Evolutionary conservation across 73 alveolate genomes (phyloP).

Genomic region (Paramecium sonneborni): DNA sequence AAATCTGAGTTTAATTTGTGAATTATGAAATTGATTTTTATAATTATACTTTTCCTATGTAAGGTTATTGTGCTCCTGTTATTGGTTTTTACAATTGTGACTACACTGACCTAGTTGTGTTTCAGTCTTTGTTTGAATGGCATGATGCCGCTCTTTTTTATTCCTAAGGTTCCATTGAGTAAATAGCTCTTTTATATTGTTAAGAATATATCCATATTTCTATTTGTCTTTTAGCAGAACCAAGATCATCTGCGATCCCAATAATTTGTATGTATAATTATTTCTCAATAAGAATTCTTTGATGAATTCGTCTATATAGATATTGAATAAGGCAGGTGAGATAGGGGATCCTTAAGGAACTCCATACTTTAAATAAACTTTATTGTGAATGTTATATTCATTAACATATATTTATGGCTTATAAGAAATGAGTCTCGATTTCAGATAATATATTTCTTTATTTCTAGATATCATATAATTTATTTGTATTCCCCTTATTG

Average conservation of each 20-base stretch:
- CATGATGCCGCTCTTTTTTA: neutral
- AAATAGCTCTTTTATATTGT: neutral
- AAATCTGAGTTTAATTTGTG: too few species aligned
- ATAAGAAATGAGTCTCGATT: too few species aligned
- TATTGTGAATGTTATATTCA: neutral
- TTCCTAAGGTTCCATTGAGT: neutral
- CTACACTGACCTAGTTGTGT: too few species aligned
- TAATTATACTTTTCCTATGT: too few species aligned
- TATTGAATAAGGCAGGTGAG: neutral
- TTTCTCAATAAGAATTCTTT: neutral
- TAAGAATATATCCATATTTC: neutral
- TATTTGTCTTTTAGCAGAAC: neutral
- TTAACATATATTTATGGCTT: too few species aligned
- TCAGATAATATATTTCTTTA: too few species aligned
- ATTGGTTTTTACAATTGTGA: too few species aligned
- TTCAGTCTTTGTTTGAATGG: too few species aligned
- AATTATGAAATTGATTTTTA: too few species aligned
- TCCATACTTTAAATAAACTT: neutral
- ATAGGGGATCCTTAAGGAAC: neutral
- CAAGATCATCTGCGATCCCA: neutral
- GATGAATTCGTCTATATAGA: neutral
- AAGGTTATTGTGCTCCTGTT: too few species aligned
- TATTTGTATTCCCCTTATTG: too few species aligned
- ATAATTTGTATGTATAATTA: neutral
- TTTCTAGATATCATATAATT: too few species aligned